Evolutionary conservation across 1,284 basidiomycete species (phyloP).

Genomic region (Cutaneotrichosporon mucoides): DNA sequence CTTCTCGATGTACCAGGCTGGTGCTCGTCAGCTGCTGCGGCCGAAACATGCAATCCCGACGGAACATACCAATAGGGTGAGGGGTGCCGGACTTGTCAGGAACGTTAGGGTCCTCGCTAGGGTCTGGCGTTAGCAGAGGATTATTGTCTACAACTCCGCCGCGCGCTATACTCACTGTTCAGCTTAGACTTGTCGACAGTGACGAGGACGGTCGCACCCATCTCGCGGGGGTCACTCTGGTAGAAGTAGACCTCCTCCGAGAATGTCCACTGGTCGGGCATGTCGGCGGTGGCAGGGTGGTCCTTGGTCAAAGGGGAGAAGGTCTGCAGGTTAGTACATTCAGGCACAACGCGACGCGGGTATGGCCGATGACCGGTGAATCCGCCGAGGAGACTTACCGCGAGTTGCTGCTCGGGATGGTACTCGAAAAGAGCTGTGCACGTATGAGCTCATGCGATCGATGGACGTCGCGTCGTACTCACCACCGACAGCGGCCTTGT

Average conservation of each 20-base stretch:
- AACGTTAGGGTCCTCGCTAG: slow-evolving; percentile 2
- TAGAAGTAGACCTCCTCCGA: slow-evolving; percentile 62
- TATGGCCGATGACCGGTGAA: too few species aligned
- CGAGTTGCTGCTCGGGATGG: slow-evolving; percentile 61
- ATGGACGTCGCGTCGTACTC: slow-evolving; percentile 8
- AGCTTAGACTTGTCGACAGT: slow-evolving; percentile 67
- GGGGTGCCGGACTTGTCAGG: slow-evolving; percentile 30
- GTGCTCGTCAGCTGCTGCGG: slow-evolving; percentile 15
- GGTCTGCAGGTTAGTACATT: slow-evolving; percentile 53
- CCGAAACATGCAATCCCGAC: neutral
- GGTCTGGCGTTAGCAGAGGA: neutral
- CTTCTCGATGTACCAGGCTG: slow-evolving; percentile 73
- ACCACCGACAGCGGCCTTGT: slow-evolving; percentile 54
- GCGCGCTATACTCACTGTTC: slow-evolving; percentile 50
- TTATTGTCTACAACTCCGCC: too few species aligned
- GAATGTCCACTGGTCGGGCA: slow-evolving; percentile 62
- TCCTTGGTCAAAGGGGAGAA: slow-evolving; percentile 60
- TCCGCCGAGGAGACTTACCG: slow-evolving; percentile 27
- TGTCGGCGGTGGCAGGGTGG: slow-evolving; percentile 63
- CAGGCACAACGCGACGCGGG: neutral
- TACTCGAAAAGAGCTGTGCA: slow-evolving; percentile 64
- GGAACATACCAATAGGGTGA: slow-evolving; percentile 43
- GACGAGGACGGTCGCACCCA: slow-evolving; percentile 64
- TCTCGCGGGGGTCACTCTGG: slow-evolving; percentile 64
- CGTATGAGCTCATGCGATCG: too few species aligned